Base-by-base conservation (phyloP, 2,329 filamentous ascomycete genomes). In the Penicillium sp. region DNA sequence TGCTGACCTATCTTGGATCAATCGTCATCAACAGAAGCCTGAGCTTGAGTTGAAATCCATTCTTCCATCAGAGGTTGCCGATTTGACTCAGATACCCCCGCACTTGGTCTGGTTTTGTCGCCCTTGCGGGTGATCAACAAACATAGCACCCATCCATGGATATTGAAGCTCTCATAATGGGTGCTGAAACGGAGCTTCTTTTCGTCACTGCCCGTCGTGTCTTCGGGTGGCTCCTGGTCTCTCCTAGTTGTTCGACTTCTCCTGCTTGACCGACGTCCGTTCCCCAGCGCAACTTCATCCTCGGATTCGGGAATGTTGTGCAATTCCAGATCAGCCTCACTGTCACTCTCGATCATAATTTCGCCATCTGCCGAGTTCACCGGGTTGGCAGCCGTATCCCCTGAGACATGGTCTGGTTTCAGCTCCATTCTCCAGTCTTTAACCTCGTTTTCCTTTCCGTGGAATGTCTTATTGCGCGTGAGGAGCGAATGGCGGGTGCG, bases 121-220 rank as follows among this genome's bases (percentile, higher is more conserved):
- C 80, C 82, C 63, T 87, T 88, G 60, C 89, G 87, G 72, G 89
- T 90, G 74, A 99, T 88, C 9, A 99, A 89, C 58, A 99, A 82
- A 75, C 93, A 97, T 27, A 99, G 80, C 47, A 96, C 91, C 66
- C 91, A 89, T 12, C 94, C 92, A 77, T 96, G 96, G 70, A 99
- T 97, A 67, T 89, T 90, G 77, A 97, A 97, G 9, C 94, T 93
- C 69, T 97, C 92, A 76, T 97, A 99, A 15, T 87, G 88, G 27
- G 93, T 94, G 61, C 89, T 88, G 79, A 97, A 85, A 21, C 84
- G 85, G 66, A 96, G 78, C 74, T 97, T 97, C 80, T 99, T 97
- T 78, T 97, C 96, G 69, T 96, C 89, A 57, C 89, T 86, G 10
- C 73, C 48, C 29, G 39, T 49, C 6, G 21, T 25, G 6, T 57